A percentile compares a stretch with the other conserved stretches of the same genome.
phyloP scores from a whole-genome alignment of 306 rosid species.

The Nissolia schottii region DNA sequence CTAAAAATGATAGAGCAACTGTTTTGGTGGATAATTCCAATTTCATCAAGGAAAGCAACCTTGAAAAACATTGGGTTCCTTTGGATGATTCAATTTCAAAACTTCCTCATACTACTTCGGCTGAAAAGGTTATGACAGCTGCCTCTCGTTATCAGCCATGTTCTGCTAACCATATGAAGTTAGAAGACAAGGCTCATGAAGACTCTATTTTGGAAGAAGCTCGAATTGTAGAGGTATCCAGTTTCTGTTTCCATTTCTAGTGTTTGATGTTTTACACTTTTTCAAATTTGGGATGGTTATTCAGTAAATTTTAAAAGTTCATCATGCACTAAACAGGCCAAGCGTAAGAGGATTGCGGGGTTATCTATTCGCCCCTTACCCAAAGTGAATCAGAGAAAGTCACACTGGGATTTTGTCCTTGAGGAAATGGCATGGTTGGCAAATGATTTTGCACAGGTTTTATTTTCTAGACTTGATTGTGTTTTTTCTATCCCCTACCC shows the following conservation, averaged over 20 bases:
- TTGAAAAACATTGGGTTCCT: conserved; percentile 31
- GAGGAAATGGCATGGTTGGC: conserved; percentile 99
- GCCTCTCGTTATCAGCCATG: conserved; percentile 41
- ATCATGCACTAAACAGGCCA: conserved; percentile 52
- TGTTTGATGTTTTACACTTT: conserved; percentile 15
- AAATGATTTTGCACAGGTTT: conserved; percentile 96
- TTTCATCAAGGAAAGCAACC: conserved; percentile 33
- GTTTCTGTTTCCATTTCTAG: conserved; percentile 8
- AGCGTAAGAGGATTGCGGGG: conserved; percentile 88
- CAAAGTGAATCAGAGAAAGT: conserved; percentile 46
- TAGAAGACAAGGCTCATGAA: conserved; percentile 71
- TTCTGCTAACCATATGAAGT: conserved; percentile 38
- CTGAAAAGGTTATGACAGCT: conserved; percentile 37
- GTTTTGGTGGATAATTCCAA: conserved; percentile 40
- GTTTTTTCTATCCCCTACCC: no score
- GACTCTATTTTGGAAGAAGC: conserved; percentile 95
- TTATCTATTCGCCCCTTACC: conserved; percentile 63
- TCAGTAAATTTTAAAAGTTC: conserved; percentile 20
- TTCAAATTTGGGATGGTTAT: conserved; percentile 15
- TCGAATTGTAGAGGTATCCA: conserved; percentile 69
- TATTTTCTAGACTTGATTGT: conserved; percentile 26
- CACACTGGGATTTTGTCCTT: conserved; percentile 94
- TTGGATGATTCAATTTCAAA: conserved; percentile 33
- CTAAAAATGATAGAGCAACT: conserved; percentile 41
- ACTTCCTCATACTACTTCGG: conserved; percentile 32